These are phyloP conservation scores for Hordeum vulgare DNA, from an alignment of 176 grass and related monocot species.

Conservation along the genomic window MorexV3_pseudomolecules_assembly NC_058520.1:553967970-553968469, in stretches of 20 bases:
- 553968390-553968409: neutral
- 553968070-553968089: conserved; percentile 48
- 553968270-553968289: neutral
- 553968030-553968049: conserved; percentile 77
- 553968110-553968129: neutral
- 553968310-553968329: neutral
- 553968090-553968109: neutral
- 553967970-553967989: conserved; percentile 30
- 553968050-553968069: conserved; percentile 77
- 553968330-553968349: neutral
- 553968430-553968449: neutral
- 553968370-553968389: neutral
- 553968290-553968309: neutral
- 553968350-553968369: neutral
- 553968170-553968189: too few relatives aligned
- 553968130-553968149: too few relatives aligned
- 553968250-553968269: neutral
- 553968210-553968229: neutral
- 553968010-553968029: conserved; percentile 52
- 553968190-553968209: too few relatives aligned
- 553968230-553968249: neutral
- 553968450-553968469: neutral
- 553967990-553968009: conserved; percentile 38
- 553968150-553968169: too few relatives aligned
- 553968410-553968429: neutral